These are phyloP conservation scores for Trichophyton benhamiae DNA, from an alignment of 2,329 filamentous ascomycete genomes.

Conservation along the genomic window DNA sequence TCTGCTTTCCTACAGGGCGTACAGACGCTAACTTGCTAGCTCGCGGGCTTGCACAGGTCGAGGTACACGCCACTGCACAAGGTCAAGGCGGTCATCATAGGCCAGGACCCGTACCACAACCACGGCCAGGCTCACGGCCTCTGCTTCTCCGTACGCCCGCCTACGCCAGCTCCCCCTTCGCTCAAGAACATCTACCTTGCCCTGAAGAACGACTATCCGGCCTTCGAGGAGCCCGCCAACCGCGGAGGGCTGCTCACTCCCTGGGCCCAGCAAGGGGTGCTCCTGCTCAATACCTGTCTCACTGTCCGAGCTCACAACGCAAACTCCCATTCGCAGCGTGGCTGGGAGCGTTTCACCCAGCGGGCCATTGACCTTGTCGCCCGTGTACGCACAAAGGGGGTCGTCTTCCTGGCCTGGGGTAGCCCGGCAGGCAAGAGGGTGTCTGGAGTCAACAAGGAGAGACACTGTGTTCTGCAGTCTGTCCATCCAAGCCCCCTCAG, in stretches of 20 bases:
- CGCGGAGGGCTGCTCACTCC: slow-evolving; percentile 73
- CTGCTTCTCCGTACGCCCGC: slow-evolving; percentile 85
- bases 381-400: slow-evolving; percentile 60
- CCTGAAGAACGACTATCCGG: slow-evolving; percentile 76
- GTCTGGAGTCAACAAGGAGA: slow-evolving; percentile 55
- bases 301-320: slow-evolving; percentile 84
- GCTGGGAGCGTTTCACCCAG: slow-evolving; percentile 91
- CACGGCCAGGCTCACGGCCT: slow-evolving; percentile 90
- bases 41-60: slow-evolving; percentile 50
- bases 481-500: slow-evolving; percentile 92
- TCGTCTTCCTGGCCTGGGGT: slow-evolving; percentile 95
- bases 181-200: slow-evolving; percentile 88
- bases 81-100: slow-evolving; percentile 86
- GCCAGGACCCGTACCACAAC: slow-evolving; percentile 97
- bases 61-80: slow-evolving; percentile 77
- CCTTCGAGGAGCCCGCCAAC: slow-evolving; percentile 61
- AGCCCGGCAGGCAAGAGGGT: slow-evolving; percentile 71
- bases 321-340: slow-evolving; percentile 70
- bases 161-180: slow-evolving; percentile 76
- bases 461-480: slow-evolving; percentile 71
- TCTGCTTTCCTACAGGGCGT: neutral
- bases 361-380: slow-evolving; percentile 80
- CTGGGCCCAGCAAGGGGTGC: slow-evolving; percentile 86
- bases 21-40: slow-evolving; percentile 8
- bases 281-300: slow-evolving; percentile 87